These are phyloP conservation scores for Apiospora koreana DNA, from an alignment of 2,329 filamentous ascomycete genomes.

Conservation along the genomic window DNA sequence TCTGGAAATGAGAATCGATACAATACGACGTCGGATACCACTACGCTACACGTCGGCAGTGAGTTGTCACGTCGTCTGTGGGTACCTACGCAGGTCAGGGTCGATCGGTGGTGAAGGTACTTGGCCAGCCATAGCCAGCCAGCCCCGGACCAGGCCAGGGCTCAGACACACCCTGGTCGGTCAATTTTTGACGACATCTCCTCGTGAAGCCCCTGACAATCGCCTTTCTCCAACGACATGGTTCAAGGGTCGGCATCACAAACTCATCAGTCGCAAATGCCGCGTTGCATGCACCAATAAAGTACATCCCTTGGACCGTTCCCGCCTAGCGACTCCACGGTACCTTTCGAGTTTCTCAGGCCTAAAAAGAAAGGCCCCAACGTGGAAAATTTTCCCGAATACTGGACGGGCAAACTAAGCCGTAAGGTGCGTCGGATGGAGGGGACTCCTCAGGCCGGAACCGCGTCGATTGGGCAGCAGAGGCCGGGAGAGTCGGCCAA, in stretches of 20 bases:
- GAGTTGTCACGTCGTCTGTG: background rate
- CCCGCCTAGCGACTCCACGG: slow-evolving; percentile 14
- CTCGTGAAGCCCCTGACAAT: slow-evolving; percentile 12
- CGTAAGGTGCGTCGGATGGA: background rate
- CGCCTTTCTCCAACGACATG: slow-evolving; percentile 36
- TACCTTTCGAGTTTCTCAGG: slow-evolving; percentile 9
- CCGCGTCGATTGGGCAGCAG: slow-evolving; percentile 20
- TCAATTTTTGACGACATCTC: slow-evolving; percentile 25
- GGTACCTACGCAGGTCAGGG: background rate
- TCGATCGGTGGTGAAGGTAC: slow-evolving; percentile 12
- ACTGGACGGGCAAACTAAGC: slow-evolving; percentile 14
- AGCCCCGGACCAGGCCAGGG: slow-evolving; percentile 26
- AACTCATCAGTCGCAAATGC: slow-evolving; percentile 11
- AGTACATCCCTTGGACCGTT: slow-evolving; percentile 20
- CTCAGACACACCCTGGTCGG: slow-evolving; percentile 26
- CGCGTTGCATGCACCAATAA: slow-evolving; percentile 4
- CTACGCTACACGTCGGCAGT: slow-evolving; percentile 5
- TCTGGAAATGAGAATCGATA: slow-evolving; percentile 5
- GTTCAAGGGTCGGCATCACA: slow-evolving; percentile 39
- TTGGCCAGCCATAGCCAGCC: slow-evolving; percentile 23
- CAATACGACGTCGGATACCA: background rate
- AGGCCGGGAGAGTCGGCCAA: slow-evolving; percentile 2
- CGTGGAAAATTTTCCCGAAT: slow-evolving; percentile 17
- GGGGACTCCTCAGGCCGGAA: slow-evolving; percentile 14
- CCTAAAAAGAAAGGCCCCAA: background rate